A percentile compares a stretch with the other conserved stretches of the same genome.
Conservation (phyloP, 495 filamentous ascomycete species). For the Thermochaetoides thermophila region DNA sequence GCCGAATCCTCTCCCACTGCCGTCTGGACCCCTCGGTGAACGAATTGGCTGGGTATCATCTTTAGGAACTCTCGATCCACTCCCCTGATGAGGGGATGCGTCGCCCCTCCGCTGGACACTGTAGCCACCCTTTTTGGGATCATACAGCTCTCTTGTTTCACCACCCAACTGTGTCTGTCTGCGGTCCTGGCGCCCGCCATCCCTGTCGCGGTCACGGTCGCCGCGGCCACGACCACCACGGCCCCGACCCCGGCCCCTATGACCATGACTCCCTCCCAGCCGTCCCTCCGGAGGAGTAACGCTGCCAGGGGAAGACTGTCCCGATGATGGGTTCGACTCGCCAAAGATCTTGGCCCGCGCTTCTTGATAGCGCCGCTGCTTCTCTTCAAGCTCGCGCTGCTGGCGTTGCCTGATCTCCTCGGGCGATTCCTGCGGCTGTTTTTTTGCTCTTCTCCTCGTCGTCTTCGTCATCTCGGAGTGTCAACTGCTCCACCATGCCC, state of each 20-base stretch:
- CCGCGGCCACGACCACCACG: slow-evolving; percentile 13
- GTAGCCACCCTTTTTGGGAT: slow-evolving; percentile 52
- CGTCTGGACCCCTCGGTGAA: slow-evolving; percentile 59
- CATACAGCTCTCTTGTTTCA: slow-evolving; percentile 42
- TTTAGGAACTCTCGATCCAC: slow-evolving; percentile 31
- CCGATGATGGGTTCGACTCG: slow-evolving; percentile 38
- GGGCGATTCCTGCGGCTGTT: slow-evolving; percentile 43
- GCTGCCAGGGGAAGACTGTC: slow-evolving; percentile 32
- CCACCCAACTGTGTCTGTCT: slow-evolving; percentile 13
- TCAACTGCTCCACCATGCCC: slow-evolving; percentile 40
- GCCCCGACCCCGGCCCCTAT: slow-evolving; percentile 10
- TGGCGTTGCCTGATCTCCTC: slow-evolving; percentile 62
- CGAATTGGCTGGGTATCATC: slow-evolving; percentile 43
- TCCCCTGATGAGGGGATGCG: slow-evolving; percentile 26
- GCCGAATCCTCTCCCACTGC: slow-evolving; percentile 58
- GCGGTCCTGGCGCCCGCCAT: slow-evolving; percentile 7
- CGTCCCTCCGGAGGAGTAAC: slow-evolving; percentile 44
- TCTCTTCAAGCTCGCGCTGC: slow-evolving; percentile 67
- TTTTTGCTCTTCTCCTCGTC: slow-evolving; percentile 46
- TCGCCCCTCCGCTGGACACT: slow-evolving; percentile 35
- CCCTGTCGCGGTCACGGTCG: slow-evolving; percentile 8
- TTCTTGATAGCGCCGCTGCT: slow-evolving; percentile 77
- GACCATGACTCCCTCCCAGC: slow-evolving; percentile 22
- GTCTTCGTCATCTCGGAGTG: slow-evolving; percentile 47
- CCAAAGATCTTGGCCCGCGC: slow-evolving; percentile 74